Conservation (phyloP, 176 grass and related monocot genomes). For the Oryza meridionalis region DNA sequence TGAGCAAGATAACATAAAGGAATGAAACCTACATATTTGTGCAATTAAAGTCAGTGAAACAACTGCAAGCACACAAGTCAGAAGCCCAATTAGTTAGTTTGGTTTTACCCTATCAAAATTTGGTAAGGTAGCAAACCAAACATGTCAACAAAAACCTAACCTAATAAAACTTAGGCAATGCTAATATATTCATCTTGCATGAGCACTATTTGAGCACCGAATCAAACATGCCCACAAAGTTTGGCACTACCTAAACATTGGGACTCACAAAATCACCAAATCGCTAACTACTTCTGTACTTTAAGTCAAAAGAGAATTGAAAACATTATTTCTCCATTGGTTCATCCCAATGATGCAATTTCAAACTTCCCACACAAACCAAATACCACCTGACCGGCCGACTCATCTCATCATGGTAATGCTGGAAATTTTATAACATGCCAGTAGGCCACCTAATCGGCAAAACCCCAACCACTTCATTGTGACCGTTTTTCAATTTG, state of each 20-base stretch:
- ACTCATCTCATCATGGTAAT: not conserved
- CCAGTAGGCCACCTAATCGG: not conserved
- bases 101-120: not conserved
- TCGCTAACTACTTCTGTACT: not conserved
- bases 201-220: not conserved
- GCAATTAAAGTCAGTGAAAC: not conserved
- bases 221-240: not conserved
- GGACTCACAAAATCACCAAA: not conserved
- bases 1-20: not conserved
- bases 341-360: not conserved
- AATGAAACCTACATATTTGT: not conserved
- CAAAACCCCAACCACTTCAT: constrained; percentile 30
- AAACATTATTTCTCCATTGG: not conserved
- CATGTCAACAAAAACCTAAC: not conserved
- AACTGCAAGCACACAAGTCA: not conserved
- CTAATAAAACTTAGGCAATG: not conserved
- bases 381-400: not conserved
- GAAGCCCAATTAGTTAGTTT: not conserved
- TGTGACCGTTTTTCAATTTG: not conserved
- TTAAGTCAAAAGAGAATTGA: not conserved
- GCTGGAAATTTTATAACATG: constrained; percentile 10
- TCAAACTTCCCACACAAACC: not conserved
- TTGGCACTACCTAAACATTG: not conserved
- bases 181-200: not conserved
- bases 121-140: not conserved